These are phyloP conservation scores for Komagataea norvegica DNA, from an alignment of 1,139 yeast species.

Conservation along the genomic window DNA sequence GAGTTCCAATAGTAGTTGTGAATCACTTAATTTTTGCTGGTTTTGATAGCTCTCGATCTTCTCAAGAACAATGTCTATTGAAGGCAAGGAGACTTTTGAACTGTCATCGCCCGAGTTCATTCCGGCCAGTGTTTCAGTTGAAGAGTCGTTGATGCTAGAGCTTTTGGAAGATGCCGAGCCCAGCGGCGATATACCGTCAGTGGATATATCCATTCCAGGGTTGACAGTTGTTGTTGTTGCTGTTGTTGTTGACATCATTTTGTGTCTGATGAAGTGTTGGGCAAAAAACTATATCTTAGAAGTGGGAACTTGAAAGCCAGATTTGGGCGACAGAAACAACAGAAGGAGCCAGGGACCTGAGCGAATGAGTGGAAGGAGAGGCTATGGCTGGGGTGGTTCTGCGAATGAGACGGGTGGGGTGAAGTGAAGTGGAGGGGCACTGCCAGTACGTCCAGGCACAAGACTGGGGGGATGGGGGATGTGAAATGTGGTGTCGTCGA, in stretches of 20 bases:
- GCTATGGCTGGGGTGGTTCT: background rate
- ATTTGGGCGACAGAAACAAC: background rate
- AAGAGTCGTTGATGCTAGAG: too few species aligned
- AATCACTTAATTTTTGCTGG: conserved; percentile 25
- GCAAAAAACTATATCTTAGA: too few species aligned
- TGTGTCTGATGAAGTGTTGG: background rate
- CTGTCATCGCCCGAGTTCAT: background rate
- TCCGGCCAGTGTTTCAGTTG: too few species aligned
- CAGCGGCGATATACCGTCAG: background rate
- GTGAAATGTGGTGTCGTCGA: too few species aligned
- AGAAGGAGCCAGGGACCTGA: background rate
- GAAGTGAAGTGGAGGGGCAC: too few species aligned
- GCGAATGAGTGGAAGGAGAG: background rate
- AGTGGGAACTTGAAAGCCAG: too few species aligned
- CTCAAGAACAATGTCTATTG: conserved; percentile 23
- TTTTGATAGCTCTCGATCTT: conserved; percentile 26
- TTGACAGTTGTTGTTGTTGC: background rate
- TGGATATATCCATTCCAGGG: background rate
- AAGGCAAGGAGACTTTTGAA: conserved; percentile 18
- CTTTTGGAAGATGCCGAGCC: background rate
- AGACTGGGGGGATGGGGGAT: too few species aligned
- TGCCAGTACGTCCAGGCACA: too few species aligned
- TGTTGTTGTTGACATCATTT: background rate
- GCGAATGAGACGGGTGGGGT: too few species aligned
- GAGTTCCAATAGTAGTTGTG: conserved; percentile 24